Base-by-base conservation (phyloP, 2,329 filamentous ascomycete genomes). In the Colletotrichum gloeosporioides region DNA sequence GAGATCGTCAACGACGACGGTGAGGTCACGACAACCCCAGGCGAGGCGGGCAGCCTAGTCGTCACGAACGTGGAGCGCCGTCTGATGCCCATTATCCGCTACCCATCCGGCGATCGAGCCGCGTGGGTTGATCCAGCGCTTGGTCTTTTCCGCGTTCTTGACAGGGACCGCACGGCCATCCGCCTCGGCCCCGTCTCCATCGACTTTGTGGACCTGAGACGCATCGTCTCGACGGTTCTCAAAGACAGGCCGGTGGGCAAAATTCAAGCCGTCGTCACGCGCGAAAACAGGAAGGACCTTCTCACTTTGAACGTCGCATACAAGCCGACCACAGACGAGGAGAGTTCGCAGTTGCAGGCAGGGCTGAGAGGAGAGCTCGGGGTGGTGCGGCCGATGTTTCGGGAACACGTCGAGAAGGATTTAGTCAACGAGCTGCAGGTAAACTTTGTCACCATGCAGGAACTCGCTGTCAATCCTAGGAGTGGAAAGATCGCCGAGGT, bases 51-150 rank as follows among this genome's bases (percentile, higher is more conserved):
- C 6, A 76, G 73, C 29, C 44, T 76, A 4, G 64, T 76, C 8
- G 70, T 69, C 25, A 76, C 73, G 5, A 76, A 76, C 29, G n/a
- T 76, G 13, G 70, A 73, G 57, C 73, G 73, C 7, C 64, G 65
- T 8, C 73, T 76, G 9, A 73, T 76, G 73, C 73, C 73, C 64
- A 69, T 76, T 27, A 29, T 76, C 29, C 73, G 73, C 32, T 76
- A 76, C 34, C 73, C 70, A 4, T 76, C 73, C 9, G 73, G 73
- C 8, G 73, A 76, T 16, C 70, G 73, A 36, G 73, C 73, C 39
- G 44, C 59, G 16, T 76, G 73, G 73, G 73, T 76, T 25, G 73
- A 69, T 16, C 70, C 64, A 22, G 49, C 70, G 25, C 49, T 65
- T 13, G 70, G 73, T 16, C 70, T 76, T 18, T 76, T 76, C 70